phyloP scores from a whole-genome alignment of 2,329 filamentous ascomycete genomes.

The Colletotrichum plurivorum region DNA sequence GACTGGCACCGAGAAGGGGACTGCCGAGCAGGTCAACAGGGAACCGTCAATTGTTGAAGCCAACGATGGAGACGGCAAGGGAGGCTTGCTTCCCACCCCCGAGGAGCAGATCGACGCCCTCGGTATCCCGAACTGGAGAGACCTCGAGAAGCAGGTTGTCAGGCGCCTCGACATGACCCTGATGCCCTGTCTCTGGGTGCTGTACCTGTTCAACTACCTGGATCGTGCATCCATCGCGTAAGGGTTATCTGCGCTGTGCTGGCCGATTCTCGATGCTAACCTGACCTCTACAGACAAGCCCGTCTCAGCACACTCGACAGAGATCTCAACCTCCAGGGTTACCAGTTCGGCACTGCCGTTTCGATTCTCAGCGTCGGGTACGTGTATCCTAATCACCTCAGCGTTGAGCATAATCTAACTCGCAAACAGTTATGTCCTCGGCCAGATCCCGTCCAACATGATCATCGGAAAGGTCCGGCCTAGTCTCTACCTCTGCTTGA shows the following conservation, averaged over 20 bases:
- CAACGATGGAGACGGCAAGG: conserved; percentile 17
- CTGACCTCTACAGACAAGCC: conserved; percentile 40
- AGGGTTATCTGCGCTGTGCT: fast-evolving
- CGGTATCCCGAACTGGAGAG: conserved; percentile 42
- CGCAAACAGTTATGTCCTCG: conserved; percentile 30
- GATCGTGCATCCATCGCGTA: conserved; percentile 43
- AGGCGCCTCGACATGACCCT: conserved; percentile 42
- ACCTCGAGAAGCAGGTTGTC: conserved; percentile 42
- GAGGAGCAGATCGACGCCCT: conserved; percentile 43
- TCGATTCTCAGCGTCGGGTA: conserved; percentile 46
- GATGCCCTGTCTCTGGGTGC: conserved; percentile 42
- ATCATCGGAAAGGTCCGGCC: conserved; percentile 41
- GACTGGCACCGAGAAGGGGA: background rate
- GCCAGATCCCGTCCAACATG: conserved; percentile 42
- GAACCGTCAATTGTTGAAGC: conserved; percentile 24
- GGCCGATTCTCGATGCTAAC: background rate
- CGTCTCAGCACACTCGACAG: conserved; percentile 43
- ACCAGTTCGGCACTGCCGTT: conserved; percentile 45
- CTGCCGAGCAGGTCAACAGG: conserved; percentile 18
- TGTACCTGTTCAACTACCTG: conserved; percentile 43
- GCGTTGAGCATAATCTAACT: background rate
- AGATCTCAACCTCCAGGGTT: conserved; percentile 44
- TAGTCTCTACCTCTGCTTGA: conserved; percentile 40
- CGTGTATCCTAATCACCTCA: background rate
- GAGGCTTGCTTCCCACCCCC: conserved; percentile 18